Base-by-base conservation (phyloP, 2,329 filamentous ascomycete genomes). In the Penicillium oxalicum region DNA sequence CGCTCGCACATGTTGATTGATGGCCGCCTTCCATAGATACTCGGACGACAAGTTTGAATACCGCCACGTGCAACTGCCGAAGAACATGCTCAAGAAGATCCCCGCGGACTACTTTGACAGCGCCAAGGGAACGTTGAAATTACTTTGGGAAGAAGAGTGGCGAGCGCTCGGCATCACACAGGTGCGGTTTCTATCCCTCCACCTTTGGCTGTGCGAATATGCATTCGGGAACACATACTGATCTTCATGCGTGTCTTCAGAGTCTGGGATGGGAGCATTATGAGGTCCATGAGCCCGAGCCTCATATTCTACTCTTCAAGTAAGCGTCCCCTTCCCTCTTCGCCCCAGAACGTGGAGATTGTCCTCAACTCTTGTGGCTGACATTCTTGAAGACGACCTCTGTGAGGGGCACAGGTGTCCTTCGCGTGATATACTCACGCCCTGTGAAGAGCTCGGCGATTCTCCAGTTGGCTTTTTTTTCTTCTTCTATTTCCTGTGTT, bases 191-290 rank as follows among this genome's bases (percentile, higher is more conserved):
- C 12, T 28, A n/a, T 13, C 13, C 42, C 32, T 35, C 27, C 32
- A 32, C 26, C 29, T 36, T 25, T 26, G 9, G 9, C 41, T 11
- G 9, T 13, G 34, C n/a, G 29, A 32, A 32, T 7, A 32, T 32
- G 29, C 33, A 32, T 25, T 36, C 47, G 52, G 54, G 35, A 51
- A 56, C 39, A 11, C 27, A 33, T 5, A 40, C 18, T 7, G 29
- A 32, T 25, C 43, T 67, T 18, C 18, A 18, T 18, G 18, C 18
- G 18, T 18, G 18, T 18, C 18, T 18, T 18, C 18, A 97, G 91
- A 97, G 91, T 76, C 77, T 98, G 63, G 93, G 93, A 49, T 98
- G 93, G 93, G 91, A 97, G 70, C 93, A 98, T 71, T 98, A 98
- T 69, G 93, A 98, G 72, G 93, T 98, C 47, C 93, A 98, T 70